A percentile compares a stretch with the other conserved stretches of the same genome.
Evolutionary conservation across 257 asterid genomes (phyloP).

Genomic region (Fraxinus americana): DNA sequence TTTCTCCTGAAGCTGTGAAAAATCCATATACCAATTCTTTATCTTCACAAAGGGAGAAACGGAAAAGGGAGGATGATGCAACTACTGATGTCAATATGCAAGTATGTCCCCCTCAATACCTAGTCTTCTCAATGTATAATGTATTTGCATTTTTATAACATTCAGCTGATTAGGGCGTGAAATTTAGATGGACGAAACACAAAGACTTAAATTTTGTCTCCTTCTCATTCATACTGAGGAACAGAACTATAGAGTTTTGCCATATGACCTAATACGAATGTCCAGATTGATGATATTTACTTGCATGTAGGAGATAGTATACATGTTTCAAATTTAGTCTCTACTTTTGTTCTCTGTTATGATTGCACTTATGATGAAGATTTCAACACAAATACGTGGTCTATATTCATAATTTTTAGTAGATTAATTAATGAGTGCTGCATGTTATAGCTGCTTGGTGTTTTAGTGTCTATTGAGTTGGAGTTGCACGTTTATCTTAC

Average conservation of each 20-base stretch:
- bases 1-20: slow-evolving; percentile 35
- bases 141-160: too few species aligned
- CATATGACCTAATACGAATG: too few species aligned
- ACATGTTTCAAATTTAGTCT: background rate
- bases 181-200: background rate
- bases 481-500: background rate
- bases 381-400: too few species aligned
- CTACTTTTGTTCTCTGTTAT: background rate
- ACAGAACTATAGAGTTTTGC: background rate
- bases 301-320: background rate
- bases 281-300: background rate
- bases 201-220: background rate
- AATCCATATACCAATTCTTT: slow-evolving; percentile 25
- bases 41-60: slow-evolving; percentile 67
- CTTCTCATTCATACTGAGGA: background rate
- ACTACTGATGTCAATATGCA: slow-evolving; percentile 53
- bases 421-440: too few species aligned
- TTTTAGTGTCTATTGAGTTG: background rate
- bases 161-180: background rate
- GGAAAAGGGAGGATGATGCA: slow-evolving; percentile 70
- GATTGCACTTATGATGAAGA: too few species aligned
- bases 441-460: too few species aligned
- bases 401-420: too few species aligned
- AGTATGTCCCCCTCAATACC: slow-evolving; percentile 37
- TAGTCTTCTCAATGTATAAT: slow-evolving; percentile 7